Conservation (phyloP, 306 rosid genomes). For the Mimosa pudica region DNA sequence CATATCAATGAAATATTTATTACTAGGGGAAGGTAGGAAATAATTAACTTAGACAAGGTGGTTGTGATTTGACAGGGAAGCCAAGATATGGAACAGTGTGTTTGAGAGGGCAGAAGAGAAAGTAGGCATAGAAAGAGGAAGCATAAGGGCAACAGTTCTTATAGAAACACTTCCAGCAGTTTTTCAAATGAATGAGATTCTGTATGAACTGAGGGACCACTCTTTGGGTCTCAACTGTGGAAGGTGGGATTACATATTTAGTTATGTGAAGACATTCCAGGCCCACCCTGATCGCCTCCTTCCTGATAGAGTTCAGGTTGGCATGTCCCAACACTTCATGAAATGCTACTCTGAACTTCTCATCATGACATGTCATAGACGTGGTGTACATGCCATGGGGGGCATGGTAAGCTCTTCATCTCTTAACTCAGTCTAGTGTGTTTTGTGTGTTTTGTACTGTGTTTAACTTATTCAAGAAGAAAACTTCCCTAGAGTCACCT, state of each 20-base stretch:
- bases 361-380: constrained; percentile 83
- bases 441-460: not conserved
- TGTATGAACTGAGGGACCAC: constrained; percentile 86
- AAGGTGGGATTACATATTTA: constrained; percentile 95
- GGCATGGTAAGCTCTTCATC: constrained; percentile 65
- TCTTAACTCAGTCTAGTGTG: not conserved
- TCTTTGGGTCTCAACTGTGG: constrained; percentile 90
- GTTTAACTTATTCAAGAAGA: not conserved
- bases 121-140: constrained; percentile 77
- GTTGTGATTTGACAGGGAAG: constrained; percentile 64
- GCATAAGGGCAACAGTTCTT: constrained; percentile 87
- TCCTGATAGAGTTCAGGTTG: constrained; percentile 81
- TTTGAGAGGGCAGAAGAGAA: constrained; percentile 84
- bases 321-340: constrained; percentile 96
- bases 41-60: not conserved
- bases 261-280: constrained; percentile 93
- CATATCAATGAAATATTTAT: too few relatives aligned
- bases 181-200: constrained; percentile 93
- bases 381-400: constrained; percentile 91
- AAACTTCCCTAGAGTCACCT: not conserved
- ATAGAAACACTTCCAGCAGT: constrained; percentile 92
- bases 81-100: constrained; percentile 84
- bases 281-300: constrained; percentile 77
- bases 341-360: constrained; percentile 85
- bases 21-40: not conserved